Percentiles rank a stretch among this genome's conserved stretches.
phyloP scores from a whole-genome alignment of 2,329 filamentous ascomycete genomes.

The Orbilia quercus region DNA sequence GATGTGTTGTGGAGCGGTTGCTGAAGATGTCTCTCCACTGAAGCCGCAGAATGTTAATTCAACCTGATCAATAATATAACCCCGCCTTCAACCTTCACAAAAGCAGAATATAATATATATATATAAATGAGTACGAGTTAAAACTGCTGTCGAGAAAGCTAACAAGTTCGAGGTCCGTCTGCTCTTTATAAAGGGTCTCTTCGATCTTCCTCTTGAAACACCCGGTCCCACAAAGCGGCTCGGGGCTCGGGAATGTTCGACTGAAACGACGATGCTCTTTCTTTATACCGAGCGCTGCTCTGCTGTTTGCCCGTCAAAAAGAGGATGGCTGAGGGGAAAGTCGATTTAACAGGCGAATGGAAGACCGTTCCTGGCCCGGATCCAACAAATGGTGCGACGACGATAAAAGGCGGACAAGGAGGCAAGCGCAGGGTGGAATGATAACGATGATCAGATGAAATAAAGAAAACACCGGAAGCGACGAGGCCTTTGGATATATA shows the following conservation, averaged over 20 bases:
- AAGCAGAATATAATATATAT: background rate
- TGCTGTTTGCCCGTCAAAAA: conserved; percentile 44
- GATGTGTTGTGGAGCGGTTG: conserved; percentile 39
- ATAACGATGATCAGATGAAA: conserved; percentile 51
- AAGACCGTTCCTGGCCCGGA: conserved; percentile 42
- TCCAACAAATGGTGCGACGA: conserved; percentile 55
- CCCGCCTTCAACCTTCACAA: conserved; percentile 28
- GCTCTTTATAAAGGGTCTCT: conserved; percentile 25
- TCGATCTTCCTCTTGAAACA: conserved; percentile 49
- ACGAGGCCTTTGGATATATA: conserved; percentile 56
- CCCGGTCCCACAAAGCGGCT: conserved; percentile 56
- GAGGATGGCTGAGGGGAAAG: conserved; percentile 46
- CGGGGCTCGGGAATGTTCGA: conserved; percentile 54
- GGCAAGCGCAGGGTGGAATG: conserved; percentile 29
- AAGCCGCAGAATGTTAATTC: too few species aligned
- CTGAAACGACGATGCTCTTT: conserved; percentile 56
- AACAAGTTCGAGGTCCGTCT: conserved; percentile 25
- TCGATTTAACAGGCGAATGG: conserved; percentile 36
- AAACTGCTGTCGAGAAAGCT: background rate
- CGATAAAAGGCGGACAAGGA: conserved; percentile 31
- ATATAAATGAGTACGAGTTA: too few species aligned
- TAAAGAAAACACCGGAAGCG: conserved; percentile 44
- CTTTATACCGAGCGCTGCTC: conserved; percentile 42
- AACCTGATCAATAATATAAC: too few species aligned
- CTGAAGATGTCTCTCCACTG: too few species aligned